phyloP scores from a whole-genome alignment of 495 filamentous ascomycete genomes.

The Rostrohypoxylon terebratum region DNA sequence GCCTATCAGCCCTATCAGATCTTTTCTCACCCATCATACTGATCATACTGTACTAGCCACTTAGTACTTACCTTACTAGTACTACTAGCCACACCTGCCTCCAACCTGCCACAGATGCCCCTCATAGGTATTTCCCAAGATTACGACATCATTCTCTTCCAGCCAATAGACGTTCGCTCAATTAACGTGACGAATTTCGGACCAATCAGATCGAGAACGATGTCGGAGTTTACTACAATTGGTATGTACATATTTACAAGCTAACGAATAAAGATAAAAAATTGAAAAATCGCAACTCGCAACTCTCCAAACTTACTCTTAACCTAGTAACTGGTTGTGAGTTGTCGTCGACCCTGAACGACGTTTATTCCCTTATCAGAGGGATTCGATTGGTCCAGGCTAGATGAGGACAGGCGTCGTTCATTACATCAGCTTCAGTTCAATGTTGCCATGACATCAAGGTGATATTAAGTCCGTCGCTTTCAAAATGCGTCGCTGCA shows the following conservation, averaged over 20 bases:
- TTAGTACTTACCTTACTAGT: too few species aligned
- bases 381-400: not conserved
- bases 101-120: not conserved
- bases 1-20: conserved; percentile 16
- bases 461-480: not conserved
- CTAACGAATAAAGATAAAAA: not conserved
- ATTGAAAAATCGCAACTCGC: not conserved
- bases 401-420: not conserved
- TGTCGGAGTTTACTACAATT: conserved; percentile 11
- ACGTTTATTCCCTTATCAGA: not conserved
- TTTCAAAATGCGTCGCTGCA: conserved; percentile 13
- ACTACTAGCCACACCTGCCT: not conserved
- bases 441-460: conserved; percentile 1
- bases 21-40: not conserved
- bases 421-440: too few species aligned
- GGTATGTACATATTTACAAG: not conserved
- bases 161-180: conserved; percentile 12
- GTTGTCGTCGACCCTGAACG: not conserved
- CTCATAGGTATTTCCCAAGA: not conserved
- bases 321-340: not conserved
- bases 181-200: not conserved
- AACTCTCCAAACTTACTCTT: too few species aligned
- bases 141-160: not conserved
- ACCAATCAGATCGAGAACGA: conserved; percentile 5
- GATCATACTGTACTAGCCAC: not conserved